These are phyloP conservation scores for Trametes cubensis DNA, from an alignment of 768 basidiomycete genomes.

Conservation along the genomic window DNA sequence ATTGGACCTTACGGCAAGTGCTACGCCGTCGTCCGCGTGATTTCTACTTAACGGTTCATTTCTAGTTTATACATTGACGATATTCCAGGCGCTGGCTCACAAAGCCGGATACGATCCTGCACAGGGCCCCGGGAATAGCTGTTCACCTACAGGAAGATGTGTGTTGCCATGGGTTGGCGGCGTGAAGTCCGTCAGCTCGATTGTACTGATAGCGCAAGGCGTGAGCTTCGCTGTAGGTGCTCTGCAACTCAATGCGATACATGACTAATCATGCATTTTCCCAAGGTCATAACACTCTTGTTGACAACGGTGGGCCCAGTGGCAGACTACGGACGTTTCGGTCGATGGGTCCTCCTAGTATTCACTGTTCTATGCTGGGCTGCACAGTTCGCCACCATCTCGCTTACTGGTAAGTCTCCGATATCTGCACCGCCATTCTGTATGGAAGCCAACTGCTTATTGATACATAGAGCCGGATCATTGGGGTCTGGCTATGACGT, in stretches of 20 bases:
- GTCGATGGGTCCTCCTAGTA: conserved; percentile 74
- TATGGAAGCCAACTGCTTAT: no score
- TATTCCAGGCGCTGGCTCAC: conserved; percentile 73
- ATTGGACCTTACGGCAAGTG: conserved; percentile 58
- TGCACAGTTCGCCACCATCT: conserved; percentile 77
- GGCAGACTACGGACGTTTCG: conserved; percentile 75
- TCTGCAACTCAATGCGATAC: neutral
- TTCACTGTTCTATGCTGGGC: conserved; percentile 79
- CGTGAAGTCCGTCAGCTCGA: conserved; percentile 71
- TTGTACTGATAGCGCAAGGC: conserved; percentile 79
- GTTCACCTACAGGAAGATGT: conserved; percentile 61
- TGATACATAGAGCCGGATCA: conserved; percentile 48
- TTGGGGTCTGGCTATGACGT: conserved; percentile 76
- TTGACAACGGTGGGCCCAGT: conserved; percentile 76
- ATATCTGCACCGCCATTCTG: neutral
- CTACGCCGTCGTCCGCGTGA: conserved; percentile 1
- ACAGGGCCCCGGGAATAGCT: conserved; percentile 70
- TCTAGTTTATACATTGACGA: conserved; percentile 62
- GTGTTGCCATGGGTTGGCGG: conserved; percentile 78
- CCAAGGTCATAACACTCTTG: conserved; percentile 72
- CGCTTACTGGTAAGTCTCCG: conserved; percentile 65
- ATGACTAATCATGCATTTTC: neutral
- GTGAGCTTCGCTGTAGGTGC: conserved; percentile 66
- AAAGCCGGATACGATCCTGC: conserved; percentile 74
- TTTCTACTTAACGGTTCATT: neutral